Evolutionary conservation across 129 eudicot genomes (phyloP).

Genomic region (carrot (Daucus carota)): DNA sequence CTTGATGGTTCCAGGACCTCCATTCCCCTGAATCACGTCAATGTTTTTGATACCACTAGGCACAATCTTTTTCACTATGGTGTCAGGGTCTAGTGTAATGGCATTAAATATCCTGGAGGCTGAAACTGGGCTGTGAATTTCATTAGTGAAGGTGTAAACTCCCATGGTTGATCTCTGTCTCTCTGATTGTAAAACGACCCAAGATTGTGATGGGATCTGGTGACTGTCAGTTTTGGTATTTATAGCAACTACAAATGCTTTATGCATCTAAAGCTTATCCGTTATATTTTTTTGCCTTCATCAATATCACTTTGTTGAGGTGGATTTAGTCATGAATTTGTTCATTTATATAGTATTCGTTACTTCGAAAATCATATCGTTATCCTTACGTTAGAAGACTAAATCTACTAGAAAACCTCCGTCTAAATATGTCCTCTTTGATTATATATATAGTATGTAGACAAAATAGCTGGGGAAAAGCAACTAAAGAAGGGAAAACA

Average conservation of each 20-base stretch:
- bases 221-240: background rate
- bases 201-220: background rate
- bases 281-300: background rate
- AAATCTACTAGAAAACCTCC: background rate
- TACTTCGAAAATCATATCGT: background rate
- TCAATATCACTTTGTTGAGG: background rate
- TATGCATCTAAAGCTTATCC: background rate
- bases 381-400: background rate
- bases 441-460: background rate
- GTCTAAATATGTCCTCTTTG: no score
- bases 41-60: constrained; percentile 7
- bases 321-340: background rate
- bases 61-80: background rate
- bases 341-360: background rate
- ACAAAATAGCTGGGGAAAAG: background rate
- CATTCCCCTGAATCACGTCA: constrained; percentile 1
- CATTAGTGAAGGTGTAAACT: constrained; percentile 5
- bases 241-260: background rate
- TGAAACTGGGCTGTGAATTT: background rate
- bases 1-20: constrained; percentile 17
- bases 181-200: background rate
- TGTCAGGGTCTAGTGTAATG: constrained; percentile 8
- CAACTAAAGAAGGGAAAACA: background rate
- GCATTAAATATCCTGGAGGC: constrained; percentile 15
- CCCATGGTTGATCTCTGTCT: constrained; percentile 5